Evolutionary conservation across 2,329 filamentous ascomycete species (phyloP).

Genomic region (Fusarium scirpi): DNA sequence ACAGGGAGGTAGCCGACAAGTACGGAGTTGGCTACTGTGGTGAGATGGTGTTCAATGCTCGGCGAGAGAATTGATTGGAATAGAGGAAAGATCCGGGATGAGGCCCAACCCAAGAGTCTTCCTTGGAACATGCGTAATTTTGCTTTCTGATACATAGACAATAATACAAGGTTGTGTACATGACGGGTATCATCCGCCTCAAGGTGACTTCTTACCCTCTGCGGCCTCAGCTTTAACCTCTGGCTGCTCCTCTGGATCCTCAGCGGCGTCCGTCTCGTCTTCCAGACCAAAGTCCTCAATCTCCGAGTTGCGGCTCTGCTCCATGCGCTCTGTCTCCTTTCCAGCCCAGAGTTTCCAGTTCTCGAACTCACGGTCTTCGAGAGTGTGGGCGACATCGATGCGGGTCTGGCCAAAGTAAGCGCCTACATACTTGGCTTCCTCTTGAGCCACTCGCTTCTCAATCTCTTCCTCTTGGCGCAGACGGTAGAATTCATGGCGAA

Average conservation of each 20-base stretch:
- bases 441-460: constrained; percentile 82
- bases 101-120: neutral
- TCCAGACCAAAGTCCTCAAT: constrained; percentile 58
- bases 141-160: constrained; percentile 41
- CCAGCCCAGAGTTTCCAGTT: constrained; percentile 86
- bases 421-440: constrained; percentile 87
- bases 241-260: constrained; percentile 39
- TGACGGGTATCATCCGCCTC: constrained; percentile 41
- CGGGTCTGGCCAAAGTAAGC: constrained; percentile 87
- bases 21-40: constrained; percentile 56
- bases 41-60: constrained; percentile 56
- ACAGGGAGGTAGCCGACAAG: constrained; percentile 69
- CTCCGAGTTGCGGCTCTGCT: constrained; percentile 56
- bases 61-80: constrained; percentile 42
- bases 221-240: constrained; percentile 43
- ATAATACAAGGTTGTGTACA: constrained; percentile 44
- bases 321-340: constrained; percentile 58
- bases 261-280: constrained; percentile 49
- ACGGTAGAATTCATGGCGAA: constrained; percentile 90
- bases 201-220: constrained; percentile 32
- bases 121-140: constrained; percentile 33
- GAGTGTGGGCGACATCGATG: constrained; percentile 80
- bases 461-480: constrained; percentile 86
- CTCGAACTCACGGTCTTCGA: constrained; percentile 85
- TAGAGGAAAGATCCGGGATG: neutral